Evolutionary conservation across 2,329 filamentous ascomycete genomes (phyloP).

Genomic region (Grosmannia serpens): DNA sequence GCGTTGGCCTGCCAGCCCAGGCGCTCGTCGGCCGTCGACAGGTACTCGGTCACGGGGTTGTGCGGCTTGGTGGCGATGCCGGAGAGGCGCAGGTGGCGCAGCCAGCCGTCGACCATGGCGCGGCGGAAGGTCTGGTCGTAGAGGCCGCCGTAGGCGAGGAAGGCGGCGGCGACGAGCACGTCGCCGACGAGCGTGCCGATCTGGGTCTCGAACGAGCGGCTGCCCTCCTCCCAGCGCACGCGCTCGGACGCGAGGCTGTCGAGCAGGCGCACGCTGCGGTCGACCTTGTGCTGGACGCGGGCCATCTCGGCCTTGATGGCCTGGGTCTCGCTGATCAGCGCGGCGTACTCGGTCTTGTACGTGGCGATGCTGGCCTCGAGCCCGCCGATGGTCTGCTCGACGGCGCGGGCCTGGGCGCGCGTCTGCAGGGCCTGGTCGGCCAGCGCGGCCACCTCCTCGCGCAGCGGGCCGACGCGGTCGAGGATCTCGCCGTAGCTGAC

Average conservation of each 20-base stretch:
- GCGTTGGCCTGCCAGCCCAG: constrained; percentile 91
- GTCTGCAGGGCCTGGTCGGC: constrained; percentile 85
- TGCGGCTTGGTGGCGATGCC: constrained; percentile 86
- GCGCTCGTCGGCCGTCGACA: constrained; percentile 92
- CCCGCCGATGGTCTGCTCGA: constrained; percentile 72
- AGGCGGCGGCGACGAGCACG: constrained; percentile 90
- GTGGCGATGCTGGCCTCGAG: constrained; percentile 85
- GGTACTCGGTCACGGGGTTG: constrained; percentile 90
- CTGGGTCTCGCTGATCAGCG: constrained; percentile 91
- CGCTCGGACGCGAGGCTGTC: constrained; percentile 93
- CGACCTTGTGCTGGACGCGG: constrained; percentile 93
- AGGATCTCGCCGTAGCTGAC: constrained; percentile 97
- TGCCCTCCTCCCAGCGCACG: constrained; percentile 89
- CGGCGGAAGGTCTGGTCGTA: constrained; percentile 98
- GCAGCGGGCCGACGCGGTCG: constrained; percentile 82
- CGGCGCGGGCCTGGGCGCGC: constrained; percentile 84
- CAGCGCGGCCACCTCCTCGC: constrained; percentile 76
- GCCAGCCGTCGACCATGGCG: constrained; percentile 95
- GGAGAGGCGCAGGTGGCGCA: constrained; percentile 85
- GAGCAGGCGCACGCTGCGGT: constrained; percentile 85
- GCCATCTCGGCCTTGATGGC: constrained; percentile 96
- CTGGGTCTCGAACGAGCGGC: constrained; percentile 95
- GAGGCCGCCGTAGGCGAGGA: constrained; percentile 90
- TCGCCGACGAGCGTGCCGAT: constrained; percentile 95
- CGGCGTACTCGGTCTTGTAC: constrained; percentile 93